phyloP scores from a whole-genome alignment of 176 grass and related monocot genomes.

The Triticum timopheevii region DNA sequence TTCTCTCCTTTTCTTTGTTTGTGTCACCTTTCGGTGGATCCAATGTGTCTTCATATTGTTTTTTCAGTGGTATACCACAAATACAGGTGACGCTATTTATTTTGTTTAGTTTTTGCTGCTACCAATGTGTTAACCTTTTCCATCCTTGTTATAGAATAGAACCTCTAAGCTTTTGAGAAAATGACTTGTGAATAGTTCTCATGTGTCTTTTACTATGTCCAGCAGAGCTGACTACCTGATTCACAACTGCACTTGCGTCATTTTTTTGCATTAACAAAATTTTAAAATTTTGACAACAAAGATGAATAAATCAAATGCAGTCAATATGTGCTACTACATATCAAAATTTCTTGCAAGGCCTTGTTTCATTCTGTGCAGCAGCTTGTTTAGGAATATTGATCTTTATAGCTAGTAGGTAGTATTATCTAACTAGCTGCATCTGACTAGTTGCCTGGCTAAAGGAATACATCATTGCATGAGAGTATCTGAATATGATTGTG shows the following conservation, averaged over 20 bases:
- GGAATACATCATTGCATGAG: neutral
- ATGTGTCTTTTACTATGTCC: neutral
- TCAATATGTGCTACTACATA: neutral
- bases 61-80: neutral
- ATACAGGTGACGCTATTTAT: neutral
- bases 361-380: neutral
- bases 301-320: neutral
- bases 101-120: neutral
- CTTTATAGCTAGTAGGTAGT: neutral
- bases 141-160: neutral
- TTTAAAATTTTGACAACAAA: neutral
- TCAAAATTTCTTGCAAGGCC: neutral
- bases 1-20: neutral
- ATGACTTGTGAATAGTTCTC: neutral
- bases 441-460: neutral
- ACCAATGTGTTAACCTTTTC: neutral
- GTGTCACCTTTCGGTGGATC: neutral
- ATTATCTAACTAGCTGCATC: neutral
- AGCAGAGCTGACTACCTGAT: neutral
- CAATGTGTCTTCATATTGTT: neutral
- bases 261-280: neutral
- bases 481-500: neutral
- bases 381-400: neutral
- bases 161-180: neutral
- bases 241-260: neutral